These are phyloP conservation scores for Mimosa pudica DNA, from an alignment of 306 rosid species.

Conservation along the genomic window DNA sequence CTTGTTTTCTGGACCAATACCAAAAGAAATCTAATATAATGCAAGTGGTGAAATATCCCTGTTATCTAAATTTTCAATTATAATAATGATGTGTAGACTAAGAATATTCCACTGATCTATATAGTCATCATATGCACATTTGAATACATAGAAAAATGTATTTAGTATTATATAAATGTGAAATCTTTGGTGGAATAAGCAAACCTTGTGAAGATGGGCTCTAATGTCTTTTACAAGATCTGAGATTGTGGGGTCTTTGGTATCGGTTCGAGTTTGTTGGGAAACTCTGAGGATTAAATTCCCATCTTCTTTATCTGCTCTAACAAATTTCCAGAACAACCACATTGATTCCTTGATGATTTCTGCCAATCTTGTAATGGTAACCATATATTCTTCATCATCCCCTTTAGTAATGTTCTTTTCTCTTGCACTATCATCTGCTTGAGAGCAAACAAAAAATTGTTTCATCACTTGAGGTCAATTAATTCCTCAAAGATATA, in stretches of 20 bases:
- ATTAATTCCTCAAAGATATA: neutral
- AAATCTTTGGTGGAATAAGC: neutral
- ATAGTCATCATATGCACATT: neutral
- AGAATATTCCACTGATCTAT: neutral
- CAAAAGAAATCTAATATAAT: neutral
- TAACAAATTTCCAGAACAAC: conserved; percentile 65
- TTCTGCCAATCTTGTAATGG: conserved; percentile 45
- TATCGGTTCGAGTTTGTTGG: conserved; percentile 42
- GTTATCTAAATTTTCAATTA: neutral
- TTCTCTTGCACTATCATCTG: conserved; percentile 59
- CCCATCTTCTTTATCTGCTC: conserved; percentile 62
- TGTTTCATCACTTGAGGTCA: neutral
- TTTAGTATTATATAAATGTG: neutral
- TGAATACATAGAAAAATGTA: too few species aligned
- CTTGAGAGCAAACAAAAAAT: conserved; percentile 3
- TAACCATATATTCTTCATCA: conserved; percentile 48
- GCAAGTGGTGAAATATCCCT: neutral
- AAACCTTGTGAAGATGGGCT: conserved; percentile 67
- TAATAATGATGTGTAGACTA: neutral
- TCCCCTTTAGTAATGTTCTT: conserved; percentile 38
- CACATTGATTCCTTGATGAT: conserved; percentile 70
- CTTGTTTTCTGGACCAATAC: neutral
- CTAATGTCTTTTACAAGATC: conserved; percentile 45
- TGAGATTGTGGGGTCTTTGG: conserved; percentile 49
- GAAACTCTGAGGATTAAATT: conserved; percentile 39